Conservation (phyloP, 768 basidiomycete genomes). For the Tylopilus subfusipes region DNA sequence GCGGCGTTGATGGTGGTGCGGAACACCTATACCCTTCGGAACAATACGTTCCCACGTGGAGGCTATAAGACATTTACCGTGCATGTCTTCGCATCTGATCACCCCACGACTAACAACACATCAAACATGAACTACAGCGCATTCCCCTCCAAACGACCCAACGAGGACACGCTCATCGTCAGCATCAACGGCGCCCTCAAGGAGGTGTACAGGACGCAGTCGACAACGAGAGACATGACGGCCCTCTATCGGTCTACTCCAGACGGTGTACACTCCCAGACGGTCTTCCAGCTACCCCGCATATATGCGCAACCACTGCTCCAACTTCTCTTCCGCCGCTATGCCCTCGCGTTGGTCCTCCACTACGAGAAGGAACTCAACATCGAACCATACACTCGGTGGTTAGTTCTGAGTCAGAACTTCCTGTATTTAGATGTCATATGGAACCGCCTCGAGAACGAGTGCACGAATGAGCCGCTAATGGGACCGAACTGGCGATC, state of each 20-base stretch:
- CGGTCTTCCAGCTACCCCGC: not conserved
- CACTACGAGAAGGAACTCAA: not conserved
- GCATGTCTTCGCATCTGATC: too few species aligned
- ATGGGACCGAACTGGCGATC: too few species aligned
- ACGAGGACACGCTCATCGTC: not conserved
- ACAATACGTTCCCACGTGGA: too few species aligned
- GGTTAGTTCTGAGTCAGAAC: not conserved
- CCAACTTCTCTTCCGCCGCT: not conserved
- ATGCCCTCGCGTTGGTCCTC: not conserved
- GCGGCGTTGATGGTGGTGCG: too few species aligned
- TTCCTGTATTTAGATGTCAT: not conserved
- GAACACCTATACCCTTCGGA: too few species aligned
- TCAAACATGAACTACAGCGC: not conserved
- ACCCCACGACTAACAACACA: too few species aligned
- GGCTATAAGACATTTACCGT: too few species aligned
- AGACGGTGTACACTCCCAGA: not conserved
- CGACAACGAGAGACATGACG: not conserved
- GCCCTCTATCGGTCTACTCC: not conserved
- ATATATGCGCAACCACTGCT: not conserved
- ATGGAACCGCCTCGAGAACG: not conserved
- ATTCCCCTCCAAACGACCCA: not conserved
- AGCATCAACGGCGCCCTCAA: not conserved
- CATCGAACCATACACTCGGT: not conserved
- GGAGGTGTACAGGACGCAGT: not conserved
- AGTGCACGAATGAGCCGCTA: not conserved